phyloP scores from a whole-genome alignment of 495 filamentous ascomycete genomes.

The Hypoxylon fuscum region DNA sequence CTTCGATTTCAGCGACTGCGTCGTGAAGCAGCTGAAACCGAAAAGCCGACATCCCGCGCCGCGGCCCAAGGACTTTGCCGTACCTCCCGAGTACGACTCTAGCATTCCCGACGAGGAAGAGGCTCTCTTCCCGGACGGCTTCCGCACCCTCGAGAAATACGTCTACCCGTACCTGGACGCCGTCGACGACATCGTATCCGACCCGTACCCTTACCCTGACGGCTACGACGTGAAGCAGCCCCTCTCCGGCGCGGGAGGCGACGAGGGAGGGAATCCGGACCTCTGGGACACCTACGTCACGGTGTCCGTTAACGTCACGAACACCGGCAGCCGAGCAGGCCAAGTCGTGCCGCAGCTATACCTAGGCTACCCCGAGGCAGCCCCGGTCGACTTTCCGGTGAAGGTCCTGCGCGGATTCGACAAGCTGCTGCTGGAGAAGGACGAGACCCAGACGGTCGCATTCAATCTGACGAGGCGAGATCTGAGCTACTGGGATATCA shows the following conservation, averaged over 20 bases:
- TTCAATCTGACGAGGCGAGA: constrained; percentile 82
- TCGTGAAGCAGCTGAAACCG: constrained; percentile 60
- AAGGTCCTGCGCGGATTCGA: constrained; percentile 81
- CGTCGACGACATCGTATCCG: constrained; percentile 63
- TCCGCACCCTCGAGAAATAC: constrained; percentile 77
- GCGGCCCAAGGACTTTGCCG: constrained; percentile 62
- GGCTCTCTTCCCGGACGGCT: constrained; percentile 71
- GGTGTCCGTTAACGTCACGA: constrained; percentile 72
- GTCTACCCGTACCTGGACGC: constrained; percentile 85
- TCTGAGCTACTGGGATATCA: constrained; percentile 80
- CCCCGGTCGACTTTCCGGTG: constrained; percentile 78
- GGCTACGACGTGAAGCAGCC: constrained; percentile 68
- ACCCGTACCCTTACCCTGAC: constrained; percentile 74
- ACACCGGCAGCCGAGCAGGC: constrained; percentile 71
- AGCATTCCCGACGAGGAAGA: constrained; percentile 64
- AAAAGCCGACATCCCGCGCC: constrained; percentile 69
- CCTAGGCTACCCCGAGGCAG: constrained; percentile 70
- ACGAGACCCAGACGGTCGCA: constrained; percentile 66
- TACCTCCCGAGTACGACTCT: constrained; percentile 69
- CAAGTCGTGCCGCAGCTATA: constrained; percentile 87
- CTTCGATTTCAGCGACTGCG: constrained; percentile 73
- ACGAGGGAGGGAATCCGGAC: constrained; percentile 84
- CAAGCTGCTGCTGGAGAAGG: constrained; percentile 70
- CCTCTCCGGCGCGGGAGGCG: constrained; percentile 74
- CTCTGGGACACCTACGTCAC: constrained; percentile 74